Conservation (phyloP, 441 rosid genomes). For the Hura crepitans region DNA sequence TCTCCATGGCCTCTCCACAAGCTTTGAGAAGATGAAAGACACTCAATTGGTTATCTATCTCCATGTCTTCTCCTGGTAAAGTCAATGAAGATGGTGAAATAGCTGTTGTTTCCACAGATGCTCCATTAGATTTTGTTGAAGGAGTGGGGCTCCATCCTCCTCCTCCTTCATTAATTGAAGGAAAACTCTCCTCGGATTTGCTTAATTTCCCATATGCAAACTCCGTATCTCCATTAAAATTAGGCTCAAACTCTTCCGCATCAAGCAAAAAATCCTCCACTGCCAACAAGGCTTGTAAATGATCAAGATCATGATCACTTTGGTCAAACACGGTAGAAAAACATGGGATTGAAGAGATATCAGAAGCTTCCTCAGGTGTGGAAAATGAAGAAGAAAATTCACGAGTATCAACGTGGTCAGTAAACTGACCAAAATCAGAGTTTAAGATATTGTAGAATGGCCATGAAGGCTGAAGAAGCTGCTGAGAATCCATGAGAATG, state of each 20-base stretch:
- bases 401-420: constrained; percentile 13
- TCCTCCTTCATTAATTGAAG: constrained; percentile 13
- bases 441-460: constrained; percentile 22
- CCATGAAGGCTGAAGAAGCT: constrained; percentile 31
- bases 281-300: constrained; percentile 14
- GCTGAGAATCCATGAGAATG: constrained; percentile 31
- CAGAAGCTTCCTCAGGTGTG: constrained; percentile 24
- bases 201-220: constrained; percentile 11
- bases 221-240: constrained; percentile 25
- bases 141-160: constrained; percentile 33
- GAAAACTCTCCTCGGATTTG: constrained; percentile 22
- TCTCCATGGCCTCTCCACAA: constrained; percentile 49
- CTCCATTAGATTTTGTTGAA: constrained; percentile 31
- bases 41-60: constrained; percentile 29
- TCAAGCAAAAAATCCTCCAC: constrained; percentile 30
- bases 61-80: constrained; percentile 28
- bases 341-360: constrained; percentile 19
- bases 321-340: constrained; percentile 21
- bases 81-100: background rate
- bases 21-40: constrained; percentile 49
- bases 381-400: constrained; percentile 30
- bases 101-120: too few relatives aligned
- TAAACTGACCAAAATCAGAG: constrained; percentile 19
- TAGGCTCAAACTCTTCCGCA: too few relatives aligned
- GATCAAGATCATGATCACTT: background rate